Percentiles rank a stretch among this genome's conserved stretches.
Conservation (phyloP, 202 grass and related monocot species). For the Cymbopogon flexuosus region DNA sequence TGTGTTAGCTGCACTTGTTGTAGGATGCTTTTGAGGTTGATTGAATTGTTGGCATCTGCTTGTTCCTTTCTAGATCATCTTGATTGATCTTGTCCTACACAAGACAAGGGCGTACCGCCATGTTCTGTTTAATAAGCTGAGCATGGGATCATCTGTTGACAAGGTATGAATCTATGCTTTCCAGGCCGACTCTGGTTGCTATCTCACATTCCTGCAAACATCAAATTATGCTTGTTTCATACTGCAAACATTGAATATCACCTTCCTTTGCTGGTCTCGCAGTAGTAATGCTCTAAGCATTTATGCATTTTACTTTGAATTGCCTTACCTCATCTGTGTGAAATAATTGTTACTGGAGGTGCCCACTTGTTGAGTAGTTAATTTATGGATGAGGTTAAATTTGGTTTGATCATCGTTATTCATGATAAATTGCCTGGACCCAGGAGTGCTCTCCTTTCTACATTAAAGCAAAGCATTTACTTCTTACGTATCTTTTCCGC, state of each 20-base stretch:
- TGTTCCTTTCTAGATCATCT: constrained; percentile 61
- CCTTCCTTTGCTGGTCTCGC: neutral
- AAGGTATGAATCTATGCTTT: constrained; percentile 47
- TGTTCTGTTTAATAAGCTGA: constrained; percentile 75
- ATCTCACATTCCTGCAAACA: neutral
- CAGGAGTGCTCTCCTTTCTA: neutral
- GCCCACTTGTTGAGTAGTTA: neutral
- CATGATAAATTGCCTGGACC: neutral
- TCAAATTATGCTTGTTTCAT: neutral
- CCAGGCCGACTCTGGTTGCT: neutral
- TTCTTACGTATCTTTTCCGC: neutral
- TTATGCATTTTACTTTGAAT: neutral
- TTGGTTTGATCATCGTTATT: neutral
- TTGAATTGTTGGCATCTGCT: neutral
- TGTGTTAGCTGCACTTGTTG: neutral
- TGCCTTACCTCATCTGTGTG: neutral
- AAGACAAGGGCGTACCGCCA: constrained; percentile 84
- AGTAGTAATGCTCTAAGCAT: neutral
- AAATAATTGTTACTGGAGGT: neutral
- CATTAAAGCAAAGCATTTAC: neutral
- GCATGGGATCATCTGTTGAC: constrained; percentile 49
- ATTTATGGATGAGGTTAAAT: neutral
- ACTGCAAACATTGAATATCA: neutral
- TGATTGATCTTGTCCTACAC: constrained; percentile 92
- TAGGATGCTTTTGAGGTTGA: neutral